Base-by-base conservation (phyloP, 345 rosid species). In the Eucalyptus virginea region DNA sequence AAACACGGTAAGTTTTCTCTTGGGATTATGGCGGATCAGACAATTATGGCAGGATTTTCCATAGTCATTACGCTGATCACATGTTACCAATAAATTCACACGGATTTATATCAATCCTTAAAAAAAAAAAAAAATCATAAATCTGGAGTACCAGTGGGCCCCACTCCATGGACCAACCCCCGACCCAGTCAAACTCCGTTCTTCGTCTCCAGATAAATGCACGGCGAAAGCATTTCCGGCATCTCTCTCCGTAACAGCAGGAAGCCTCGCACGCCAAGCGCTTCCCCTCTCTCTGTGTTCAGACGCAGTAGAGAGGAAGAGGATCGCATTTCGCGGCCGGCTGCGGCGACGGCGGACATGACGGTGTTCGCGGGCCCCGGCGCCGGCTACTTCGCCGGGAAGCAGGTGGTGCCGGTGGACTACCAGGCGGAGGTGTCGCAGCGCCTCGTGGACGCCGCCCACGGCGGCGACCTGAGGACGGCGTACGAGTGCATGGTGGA, bases 341-440 rank as follows among this genome's bases (percentile, higher is more conserved):
- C 81, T 19, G 24, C 26, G 44, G 10, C 58, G 45, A 28, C 51
- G 23, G n/a, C 69, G 81, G 60, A 69, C n/a, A 90, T 90, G 93
- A 85, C 65, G 65, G 86, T 89, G 89, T 54, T 92, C 49, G 90
- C 88, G 23, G 88, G 47, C 88, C 60, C 93, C 52, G 89, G 89
- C 48, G 26, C 91, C 16, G 90, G 89, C 9, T 88, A 90, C 42
- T 91, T 93, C 88, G 81, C 93, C 72, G 91, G 88, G 23, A 92
- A 88, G 87, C 95, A 92, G 93, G 93, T 94, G 77, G 93, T 93
- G 45, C 95, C 94, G 58, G 89, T 94, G 21, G 91, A 93, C 87
- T 94, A 92, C 92, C 92, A 91, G 88, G 93, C 92, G 11, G 95
- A 95, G 83, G 94, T 92, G 45, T 96, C 98, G 17, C 96, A 94